phyloP scores from a whole-genome alignment of 2,329 filamentous ascomycete genomes.

The Ophiostoma montium region DNA sequence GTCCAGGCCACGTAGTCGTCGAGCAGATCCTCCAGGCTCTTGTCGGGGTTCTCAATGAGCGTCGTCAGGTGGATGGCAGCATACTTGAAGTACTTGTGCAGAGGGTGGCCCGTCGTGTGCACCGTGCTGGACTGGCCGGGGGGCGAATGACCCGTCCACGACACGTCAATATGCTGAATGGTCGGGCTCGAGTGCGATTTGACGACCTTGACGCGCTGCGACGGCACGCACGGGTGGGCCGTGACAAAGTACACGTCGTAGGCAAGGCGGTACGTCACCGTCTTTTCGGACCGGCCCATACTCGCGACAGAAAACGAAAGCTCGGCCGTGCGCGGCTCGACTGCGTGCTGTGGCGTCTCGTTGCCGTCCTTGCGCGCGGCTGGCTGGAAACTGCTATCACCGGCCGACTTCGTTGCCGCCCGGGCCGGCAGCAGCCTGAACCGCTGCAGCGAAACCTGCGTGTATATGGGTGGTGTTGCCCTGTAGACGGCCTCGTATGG shows the following conservation, averaged over 20 bases:
- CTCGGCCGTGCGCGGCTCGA: slow-evolving; percentile 26
- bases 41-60: slow-evolving; percentile 33
- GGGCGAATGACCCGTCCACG: slow-evolving; percentile 19
- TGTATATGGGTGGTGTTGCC: slow-evolving; percentile 28
- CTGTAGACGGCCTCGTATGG: slow-evolving; percentile 41
- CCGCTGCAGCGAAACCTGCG: slow-evolving; percentile 34
- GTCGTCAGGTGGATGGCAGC: slow-evolving; percentile 44
- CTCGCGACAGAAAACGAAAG: slow-evolving; percentile 27
- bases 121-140: slow-evolving; percentile 29
- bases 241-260: slow-evolving; percentile 53
- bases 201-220: slow-evolving; percentile 40
- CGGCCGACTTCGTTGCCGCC: slow-evolving; percentile 16
- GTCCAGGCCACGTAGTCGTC: slow-evolving; percentile 19
- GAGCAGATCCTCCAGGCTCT: slow-evolving; percentile 34
- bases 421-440: slow-evolving; percentile 33
- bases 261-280: slow-evolving; percentile 31
- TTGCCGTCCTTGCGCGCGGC: slow-evolving; percentile 7
- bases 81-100: slow-evolving; percentile 50
- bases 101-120: slow-evolving; percentile 41
- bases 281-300: slow-evolving; percentile 25
- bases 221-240: slow-evolving; percentile 48
- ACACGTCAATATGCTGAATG: slow-evolving; percentile 40
- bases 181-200: slow-evolving; percentile 46
- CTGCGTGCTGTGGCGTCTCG: slow-evolving; percentile 16
- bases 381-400: background rate